Base-by-base conservation (phyloP, 2,329 filamentous ascomycete species). In the Hansfordia pulvinata region DNA sequence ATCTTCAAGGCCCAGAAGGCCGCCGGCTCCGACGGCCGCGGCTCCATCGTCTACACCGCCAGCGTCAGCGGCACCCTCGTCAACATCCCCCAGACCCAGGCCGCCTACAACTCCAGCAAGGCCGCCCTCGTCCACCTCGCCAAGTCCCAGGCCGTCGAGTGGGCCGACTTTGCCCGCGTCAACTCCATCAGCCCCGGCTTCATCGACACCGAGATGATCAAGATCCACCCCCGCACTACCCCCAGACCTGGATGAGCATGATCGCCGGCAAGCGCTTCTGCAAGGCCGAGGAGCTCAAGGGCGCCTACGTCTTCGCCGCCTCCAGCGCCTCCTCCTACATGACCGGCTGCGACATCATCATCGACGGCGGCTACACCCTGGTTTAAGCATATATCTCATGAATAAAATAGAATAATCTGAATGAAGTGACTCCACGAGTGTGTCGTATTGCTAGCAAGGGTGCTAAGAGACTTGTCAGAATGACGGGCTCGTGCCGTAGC, bases 71-170 rank as follows among this genome's bases (percentile, higher is more conserved):
- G 10, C 62, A 58, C 8, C 64, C 62, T 93, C 0, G 44, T 64
- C 2, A 75, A 76, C 31, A 76, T 73, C 1, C 79, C 76, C 1
- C 59, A 59, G 2, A 85, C 85, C 2, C 65, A 60, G 5, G 62
- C 62, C 0, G 55, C 59, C 0, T 62, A 62, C 23, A 54, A 54
- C 19, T 54, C 47, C 10, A 57, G 53, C 27, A 62, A 63, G 40
- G 58, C 50, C 12, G 58, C 54, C 10, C 43, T 54, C n/a, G 43
- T 47, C 14, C 53, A 53, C 37, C 54, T 55, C 44, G 44, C 47
- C 10, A 49, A 53, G 30, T 53, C 52, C 1, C 41, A 54, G 4
- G 57, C 55, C 8, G 60, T 62, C 50, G 60, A 64, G 40, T 62
- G 60, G 53, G 51, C 54, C n/a, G 46, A 62, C 33, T 50, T 52